A percentile compares a stretch with the other conserved stretches of the same genome.
phyloP scores from a whole-genome alignment of 2,329 filamentous ascomycete genomes.

The Plectosphaerella plurivora region DNA sequence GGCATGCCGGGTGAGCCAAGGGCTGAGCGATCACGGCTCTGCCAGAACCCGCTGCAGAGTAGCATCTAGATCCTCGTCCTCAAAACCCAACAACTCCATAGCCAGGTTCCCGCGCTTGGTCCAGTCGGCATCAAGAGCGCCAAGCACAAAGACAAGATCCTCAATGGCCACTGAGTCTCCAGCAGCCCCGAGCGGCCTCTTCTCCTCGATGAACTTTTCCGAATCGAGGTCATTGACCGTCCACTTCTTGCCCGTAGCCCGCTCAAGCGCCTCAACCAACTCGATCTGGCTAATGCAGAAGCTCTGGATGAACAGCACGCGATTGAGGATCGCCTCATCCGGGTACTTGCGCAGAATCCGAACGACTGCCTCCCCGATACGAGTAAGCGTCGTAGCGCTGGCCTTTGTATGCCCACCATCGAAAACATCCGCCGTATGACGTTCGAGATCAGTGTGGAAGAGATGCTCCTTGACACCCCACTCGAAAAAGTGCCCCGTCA shows the following conservation, averaged over 20 bases:
- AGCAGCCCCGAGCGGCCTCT: conserved; percentile 29
- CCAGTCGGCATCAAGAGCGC: conserved; percentile 44
- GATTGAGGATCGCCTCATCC: conserved; percentile 23
- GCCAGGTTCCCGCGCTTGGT: conserved; percentile 36
- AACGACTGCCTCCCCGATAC: conserved; percentile 27
- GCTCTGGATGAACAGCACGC: conserved; percentile 32
- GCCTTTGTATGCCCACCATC: conserved; percentile 24
- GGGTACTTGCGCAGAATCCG: conserved; percentile 15
- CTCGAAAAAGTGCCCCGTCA: conserved; percentile 36
- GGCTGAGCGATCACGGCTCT: neutral
- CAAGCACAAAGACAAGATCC: conserved; percentile 45
- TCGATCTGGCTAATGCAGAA: conserved; percentile 33
- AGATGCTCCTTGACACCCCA: conserved; percentile 31
- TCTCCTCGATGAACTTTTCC: conserved; percentile 30
- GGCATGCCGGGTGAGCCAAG: no score
- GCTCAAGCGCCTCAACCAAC: conserved; percentile 26
- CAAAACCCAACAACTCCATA: conserved; percentile 40
- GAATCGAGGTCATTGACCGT: conserved; percentile 26
- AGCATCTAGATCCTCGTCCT: conserved; percentile 40
- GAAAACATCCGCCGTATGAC: conserved; percentile 25
- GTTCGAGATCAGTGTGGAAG: conserved; percentile 26
- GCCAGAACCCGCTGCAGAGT: neutral
- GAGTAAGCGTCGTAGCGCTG: conserved; percentile 28
- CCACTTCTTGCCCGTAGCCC: conserved; percentile 25
- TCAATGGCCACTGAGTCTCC: conserved; percentile 34